These are phyloP conservation scores for Spinacia oleracea DNA, from an alignment of 179 eudicot species.

Conservation along the genomic window DNA sequence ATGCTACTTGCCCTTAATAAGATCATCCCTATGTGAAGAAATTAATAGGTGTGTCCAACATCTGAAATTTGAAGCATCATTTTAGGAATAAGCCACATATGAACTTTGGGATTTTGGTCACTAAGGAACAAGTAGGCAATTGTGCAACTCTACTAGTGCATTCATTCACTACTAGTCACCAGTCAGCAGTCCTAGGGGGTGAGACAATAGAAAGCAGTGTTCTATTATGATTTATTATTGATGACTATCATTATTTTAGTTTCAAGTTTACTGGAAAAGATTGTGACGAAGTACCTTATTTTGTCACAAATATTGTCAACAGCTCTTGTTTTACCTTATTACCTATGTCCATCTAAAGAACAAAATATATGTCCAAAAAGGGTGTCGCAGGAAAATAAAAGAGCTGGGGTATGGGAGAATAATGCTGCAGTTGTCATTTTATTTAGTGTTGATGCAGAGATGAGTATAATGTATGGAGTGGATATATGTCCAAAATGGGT, in stretches of 20 bases:
- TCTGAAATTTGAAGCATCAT: background rate
- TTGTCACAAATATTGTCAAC: too few species aligned
- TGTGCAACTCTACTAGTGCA: background rate
- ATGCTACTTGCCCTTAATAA: too few species aligned
- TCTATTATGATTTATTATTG: background rate
- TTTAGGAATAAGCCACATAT: background rate
- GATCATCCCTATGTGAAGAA: background rate
- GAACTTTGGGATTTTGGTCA: background rate
- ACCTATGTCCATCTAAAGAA: background rate
- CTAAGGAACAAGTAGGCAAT: background rate
- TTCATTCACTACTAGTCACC: background rate
- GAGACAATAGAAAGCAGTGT: background rate
- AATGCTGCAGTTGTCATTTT: background rate
- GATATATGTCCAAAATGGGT: too few species aligned
- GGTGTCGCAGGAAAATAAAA: background rate
- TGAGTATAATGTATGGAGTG: background rate
- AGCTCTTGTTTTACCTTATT: background rate
- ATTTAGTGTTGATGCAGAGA: background rate
- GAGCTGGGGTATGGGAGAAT: background rate
- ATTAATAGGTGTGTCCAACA: background rate
- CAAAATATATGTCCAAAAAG: background rate
- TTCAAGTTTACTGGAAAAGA: background rate
- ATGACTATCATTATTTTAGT: background rate
- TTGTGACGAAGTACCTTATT: too few species aligned
- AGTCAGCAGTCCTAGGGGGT: background rate